Evolutionary conservation across 2,329 filamentous ascomycete species (phyloP).

Genomic region (Cordyceps farinosa): DNA sequence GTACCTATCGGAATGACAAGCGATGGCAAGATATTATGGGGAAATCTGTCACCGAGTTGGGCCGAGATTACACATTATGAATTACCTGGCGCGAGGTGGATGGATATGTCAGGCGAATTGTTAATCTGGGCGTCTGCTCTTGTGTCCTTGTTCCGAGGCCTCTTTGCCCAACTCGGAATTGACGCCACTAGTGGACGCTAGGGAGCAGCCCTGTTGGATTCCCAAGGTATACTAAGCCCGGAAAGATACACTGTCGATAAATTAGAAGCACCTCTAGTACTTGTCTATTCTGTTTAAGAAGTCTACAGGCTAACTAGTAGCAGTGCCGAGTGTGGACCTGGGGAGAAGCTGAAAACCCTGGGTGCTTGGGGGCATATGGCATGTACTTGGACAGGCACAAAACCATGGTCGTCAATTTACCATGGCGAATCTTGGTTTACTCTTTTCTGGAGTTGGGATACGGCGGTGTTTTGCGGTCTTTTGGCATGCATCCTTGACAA

Average conservation of each 20-base stretch:
- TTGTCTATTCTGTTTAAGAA: no score
- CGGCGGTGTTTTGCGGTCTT: background rate
- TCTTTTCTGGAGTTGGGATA: background rate
- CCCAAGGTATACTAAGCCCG: no score
- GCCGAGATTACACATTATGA: background rate
- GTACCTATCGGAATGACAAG: background rate
- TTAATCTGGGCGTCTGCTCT: background rate
- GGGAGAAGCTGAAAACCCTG: background rate
- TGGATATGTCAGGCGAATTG: background rate
- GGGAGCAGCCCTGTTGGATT: no score
- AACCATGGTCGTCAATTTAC: background rate
- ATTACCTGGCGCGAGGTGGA: background rate
- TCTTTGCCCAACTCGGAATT: no score
- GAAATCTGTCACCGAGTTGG: background rate
- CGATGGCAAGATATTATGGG: constrained; percentile 4
- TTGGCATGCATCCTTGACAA: background rate
- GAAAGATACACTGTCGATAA: no score
- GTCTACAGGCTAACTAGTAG: no score
- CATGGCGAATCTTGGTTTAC: background rate
- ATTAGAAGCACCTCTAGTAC: no score
- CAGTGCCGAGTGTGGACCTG: background rate
- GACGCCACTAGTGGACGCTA: no score
- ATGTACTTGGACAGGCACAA: background rate
- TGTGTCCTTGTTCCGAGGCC: no score
- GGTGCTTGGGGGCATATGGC: background rate